Percentiles rank a stretch among this genome's conserved stretches.
Conservation (phyloP, 352 stramenopile genomes). For the Globisporangium solare region DNA sequence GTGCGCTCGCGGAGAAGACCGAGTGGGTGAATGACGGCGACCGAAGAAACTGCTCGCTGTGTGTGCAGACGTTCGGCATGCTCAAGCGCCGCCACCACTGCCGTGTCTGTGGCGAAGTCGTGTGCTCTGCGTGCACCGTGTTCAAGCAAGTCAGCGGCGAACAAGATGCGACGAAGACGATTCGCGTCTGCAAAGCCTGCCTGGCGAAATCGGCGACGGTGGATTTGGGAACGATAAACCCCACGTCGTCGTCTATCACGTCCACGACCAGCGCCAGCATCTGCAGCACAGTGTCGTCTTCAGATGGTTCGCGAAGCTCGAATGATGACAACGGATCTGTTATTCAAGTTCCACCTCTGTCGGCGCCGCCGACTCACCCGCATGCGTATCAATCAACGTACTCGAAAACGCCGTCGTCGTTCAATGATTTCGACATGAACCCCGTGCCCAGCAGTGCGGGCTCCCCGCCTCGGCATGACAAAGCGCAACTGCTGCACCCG, state of each 20-base stretch:
- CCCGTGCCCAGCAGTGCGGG: constrained; percentile 12
- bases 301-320: constrained; percentile 33
- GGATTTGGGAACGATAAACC: constrained; percentile 11
- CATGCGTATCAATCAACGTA: constrained; percentile 13
- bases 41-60: constrained; percentile 77
- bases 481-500: constrained; percentile 11
- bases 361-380: not conserved
- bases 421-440: constrained; percentile 46
- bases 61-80: constrained; percentile 72
- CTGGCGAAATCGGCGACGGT: constrained; percentile 51
- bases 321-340: constrained; percentile 15
- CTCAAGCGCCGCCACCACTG: constrained; percentile 85
- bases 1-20: constrained; percentile 49
- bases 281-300: constrained; percentile 40
- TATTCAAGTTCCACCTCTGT: not conserved
- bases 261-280: constrained; percentile 20
- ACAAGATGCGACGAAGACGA: constrained; percentile 39
- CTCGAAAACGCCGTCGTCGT: constrained; percentile 34
- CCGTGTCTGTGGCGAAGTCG: constrained; percentile 83
- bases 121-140: constrained; percentile 73
- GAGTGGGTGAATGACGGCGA: constrained; percentile 81
- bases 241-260: constrained; percentile 22
- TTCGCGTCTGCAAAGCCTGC: constrained; percentile 80
- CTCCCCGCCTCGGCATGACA: constrained; percentile 9
- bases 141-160: constrained; percentile 70